Base-by-base conservation (phyloP, 2,329 filamentous ascomycete genomes). In the Colletotrichum tamarilloi region DNA sequence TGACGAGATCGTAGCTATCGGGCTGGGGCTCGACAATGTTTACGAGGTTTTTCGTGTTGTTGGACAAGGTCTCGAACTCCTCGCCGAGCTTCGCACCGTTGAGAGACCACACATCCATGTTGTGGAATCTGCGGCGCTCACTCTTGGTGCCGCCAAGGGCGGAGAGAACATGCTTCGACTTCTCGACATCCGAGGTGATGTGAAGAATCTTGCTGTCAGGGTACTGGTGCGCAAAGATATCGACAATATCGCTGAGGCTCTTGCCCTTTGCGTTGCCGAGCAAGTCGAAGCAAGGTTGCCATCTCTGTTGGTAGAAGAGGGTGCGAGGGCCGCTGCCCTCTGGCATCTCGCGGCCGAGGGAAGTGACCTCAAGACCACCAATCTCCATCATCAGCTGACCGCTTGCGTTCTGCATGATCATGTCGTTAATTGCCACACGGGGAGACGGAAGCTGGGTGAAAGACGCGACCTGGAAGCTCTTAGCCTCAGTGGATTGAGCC, bases 261-360 rank as follows among this genome's bases (percentile, higher is more conserved):
- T 71, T 75, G 16, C 55, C 72, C 38, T 75, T 64, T 4, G 63
- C 75, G 30, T 65, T 67, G 12, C 72, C 64, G 62, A 78, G 68
- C 68, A 76, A 74, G 24, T 77, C 75, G 55, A 78, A 77, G 67
- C 66, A 76, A 16, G 76, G 77, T 68, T 78, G 75, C 77, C 77
- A 77, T 56, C 75, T 68, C 73, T 76, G 75, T 24, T 73, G 64
- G 67, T 76, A 78, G 59, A 78, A 78, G 8, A 78, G 70, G 3
- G 76, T 75, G 26, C 77, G 76, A 3, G 76, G 75, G 8, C 67
- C 75, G 26, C 76, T 67, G 24, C 72, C 74, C 14, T 76, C 75
- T 12, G 72, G 65, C 14, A 75, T 73, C 35, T 77, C 75, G 6
- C 74, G 73, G 24, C 76, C 77, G 5, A 77, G 74, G 19, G 76